These are phyloP conservation scores for Chrysosporium queenslandicum DNA, from an alignment of 2,329 filamentous ascomycete genomes.

Conservation along the genomic window DNA sequence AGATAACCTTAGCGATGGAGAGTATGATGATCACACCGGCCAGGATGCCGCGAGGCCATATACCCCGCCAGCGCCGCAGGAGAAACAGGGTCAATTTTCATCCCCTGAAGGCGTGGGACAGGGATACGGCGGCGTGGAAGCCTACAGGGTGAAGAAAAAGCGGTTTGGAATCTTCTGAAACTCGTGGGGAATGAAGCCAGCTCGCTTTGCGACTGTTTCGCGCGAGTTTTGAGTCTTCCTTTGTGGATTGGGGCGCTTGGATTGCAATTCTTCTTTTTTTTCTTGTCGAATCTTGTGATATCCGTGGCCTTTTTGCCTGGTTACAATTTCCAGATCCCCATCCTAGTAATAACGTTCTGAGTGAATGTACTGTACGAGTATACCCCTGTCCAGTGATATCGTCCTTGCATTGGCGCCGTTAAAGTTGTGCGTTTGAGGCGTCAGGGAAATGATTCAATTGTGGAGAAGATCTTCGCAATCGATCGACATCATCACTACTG, in stretches of 20 bases:
- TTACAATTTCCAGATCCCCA: background rate
- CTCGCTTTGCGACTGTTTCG: background rate
- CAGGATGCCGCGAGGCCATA: conserved; percentile 6
- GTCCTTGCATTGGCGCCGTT: background rate
- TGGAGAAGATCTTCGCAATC: conserved; percentile 12
- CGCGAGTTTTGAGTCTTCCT: background rate
- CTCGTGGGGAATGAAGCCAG: background rate
- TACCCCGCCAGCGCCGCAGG: conserved; percentile 6
- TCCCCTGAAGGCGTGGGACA: conserved; percentile 12
- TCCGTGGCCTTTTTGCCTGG: background rate
- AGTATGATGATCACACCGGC: conserved; percentile 7
- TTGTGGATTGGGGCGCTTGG: background rate
- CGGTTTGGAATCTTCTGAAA: conserved; percentile 19
- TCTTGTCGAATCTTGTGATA: conserved; percentile 4
- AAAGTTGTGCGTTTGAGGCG: conserved; percentile 1
- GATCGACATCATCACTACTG: background rate
- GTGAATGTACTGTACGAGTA: conserved; percentile 9
- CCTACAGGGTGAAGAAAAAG: conserved; percentile 24
- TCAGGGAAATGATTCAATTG: conserved; percentile 9
- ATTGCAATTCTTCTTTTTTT: background rate
- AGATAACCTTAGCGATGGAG: conserved; percentile 8
- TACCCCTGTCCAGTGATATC: conserved; percentile 4
- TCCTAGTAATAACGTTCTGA: background rate
- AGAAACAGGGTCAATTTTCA: conserved; percentile 4
- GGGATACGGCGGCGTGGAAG: conserved; percentile 27